phyloP scores from a whole-genome alignment of 345 rosid species.

The Excoecaria cochinchinensis region DNA sequence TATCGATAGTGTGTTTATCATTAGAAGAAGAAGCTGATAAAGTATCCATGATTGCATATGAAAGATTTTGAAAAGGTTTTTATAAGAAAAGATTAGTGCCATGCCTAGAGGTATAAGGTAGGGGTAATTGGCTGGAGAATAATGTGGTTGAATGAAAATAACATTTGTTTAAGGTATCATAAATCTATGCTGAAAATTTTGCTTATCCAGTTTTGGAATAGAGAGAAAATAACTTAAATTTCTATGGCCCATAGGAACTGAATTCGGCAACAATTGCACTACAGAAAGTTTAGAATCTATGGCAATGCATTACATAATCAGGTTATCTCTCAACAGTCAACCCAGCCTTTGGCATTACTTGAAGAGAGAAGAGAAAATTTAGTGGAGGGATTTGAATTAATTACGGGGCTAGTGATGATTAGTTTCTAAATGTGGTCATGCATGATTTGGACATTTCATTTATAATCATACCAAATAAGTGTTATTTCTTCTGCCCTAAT shows the following conservation, averaged over 20 bases:
- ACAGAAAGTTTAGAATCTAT: slow-evolving; percentile 57
- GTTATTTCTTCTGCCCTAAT: neutral
- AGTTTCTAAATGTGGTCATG: slow-evolving; percentile 13
- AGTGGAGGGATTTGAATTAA: neutral
- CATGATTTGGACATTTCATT: slow-evolving; percentile 15
- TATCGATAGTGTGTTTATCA: slow-evolving; percentile 12
- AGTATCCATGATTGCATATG: slow-evolving; percentile 15
- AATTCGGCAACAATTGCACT: slow-evolving; percentile 44
- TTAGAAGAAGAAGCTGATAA: slow-evolving; percentile 22
- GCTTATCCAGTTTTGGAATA: slow-evolving; percentile 49
- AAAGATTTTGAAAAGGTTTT: slow-evolving; percentile 18
- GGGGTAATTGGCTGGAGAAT: slow-evolving; percentile 59
- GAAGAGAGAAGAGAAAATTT: neutral
- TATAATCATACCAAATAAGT: neutral
- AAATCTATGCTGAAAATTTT: slow-evolving; percentile 54
- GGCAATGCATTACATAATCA: slow-evolving; percentile 39
- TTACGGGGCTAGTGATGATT: slow-evolving; percentile 18
- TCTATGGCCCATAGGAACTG: slow-evolving; percentile 58
- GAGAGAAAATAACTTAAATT: slow-evolving; percentile 55
- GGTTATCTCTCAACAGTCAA: slow-evolving; percentile 42
- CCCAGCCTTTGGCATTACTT: neutral
- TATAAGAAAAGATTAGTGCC: slow-evolving; percentile 22
- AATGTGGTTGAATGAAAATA: slow-evolving; percentile 73
- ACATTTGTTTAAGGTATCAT: slow-evolving; percentile 52
- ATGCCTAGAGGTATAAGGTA: slow-evolving; percentile 9